A percentile compares a stretch with the other conserved stretches of the same genome.
Evolutionary conservation across 768 basidiomycete species (phyloP).

Genomic region (Agrocybe chaxingu): DNA sequence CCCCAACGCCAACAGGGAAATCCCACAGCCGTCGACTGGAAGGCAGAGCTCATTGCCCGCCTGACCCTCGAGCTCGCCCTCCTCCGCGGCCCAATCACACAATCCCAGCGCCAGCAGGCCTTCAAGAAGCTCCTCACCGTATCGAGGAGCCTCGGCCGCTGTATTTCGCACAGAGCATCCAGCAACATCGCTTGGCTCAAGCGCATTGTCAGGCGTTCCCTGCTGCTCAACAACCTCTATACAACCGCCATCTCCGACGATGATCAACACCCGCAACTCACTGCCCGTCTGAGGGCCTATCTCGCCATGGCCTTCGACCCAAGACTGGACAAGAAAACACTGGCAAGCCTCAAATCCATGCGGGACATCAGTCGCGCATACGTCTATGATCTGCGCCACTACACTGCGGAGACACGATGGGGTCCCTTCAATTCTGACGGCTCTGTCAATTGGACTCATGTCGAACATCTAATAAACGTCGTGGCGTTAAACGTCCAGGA

Average conservation of each 20-base stretch:
- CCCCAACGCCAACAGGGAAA: constrained; percentile 33
- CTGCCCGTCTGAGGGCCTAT: constrained; percentile 46
- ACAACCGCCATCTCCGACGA: constrained; percentile 3
- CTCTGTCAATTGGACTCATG: constrained; percentile 59
- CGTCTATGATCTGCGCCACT: constrained; percentile 67
- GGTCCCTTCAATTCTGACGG: constrained; percentile 51
- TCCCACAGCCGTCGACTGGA: constrained; percentile 23
- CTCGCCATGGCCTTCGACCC: constrained; percentile 42
- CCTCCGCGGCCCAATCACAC: constrained; percentile 11
- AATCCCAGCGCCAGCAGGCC: constrained; percentile 26
- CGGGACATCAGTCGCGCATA: constrained; percentile 50
- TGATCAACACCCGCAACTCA: constrained; percentile 26
- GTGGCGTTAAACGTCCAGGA: constrained; percentile 51
- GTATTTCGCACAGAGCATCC: constrained; percentile 25
- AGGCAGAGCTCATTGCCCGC: constrained; percentile 34
- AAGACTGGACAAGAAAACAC: constrained; percentile 23
- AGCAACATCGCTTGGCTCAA: constrained; percentile 45
- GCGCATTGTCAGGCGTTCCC: constrained; percentile 34
- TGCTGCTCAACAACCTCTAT: constrained; percentile 27
- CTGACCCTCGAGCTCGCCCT: constrained; percentile 35
- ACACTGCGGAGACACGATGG: constrained; percentile 46
- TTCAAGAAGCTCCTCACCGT: constrained; percentile 40
- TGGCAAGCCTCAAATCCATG: constrained; percentile 25
- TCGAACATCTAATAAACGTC: constrained; percentile 57
- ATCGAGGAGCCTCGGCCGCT: constrained; percentile 31